A percentile compares a stretch with the other conserved stretches of the same genome.
Evolutionary conservation across 1,284 basidiomycete species (phyloP).

Genomic region (Laetiporus sulphureus): DNA sequence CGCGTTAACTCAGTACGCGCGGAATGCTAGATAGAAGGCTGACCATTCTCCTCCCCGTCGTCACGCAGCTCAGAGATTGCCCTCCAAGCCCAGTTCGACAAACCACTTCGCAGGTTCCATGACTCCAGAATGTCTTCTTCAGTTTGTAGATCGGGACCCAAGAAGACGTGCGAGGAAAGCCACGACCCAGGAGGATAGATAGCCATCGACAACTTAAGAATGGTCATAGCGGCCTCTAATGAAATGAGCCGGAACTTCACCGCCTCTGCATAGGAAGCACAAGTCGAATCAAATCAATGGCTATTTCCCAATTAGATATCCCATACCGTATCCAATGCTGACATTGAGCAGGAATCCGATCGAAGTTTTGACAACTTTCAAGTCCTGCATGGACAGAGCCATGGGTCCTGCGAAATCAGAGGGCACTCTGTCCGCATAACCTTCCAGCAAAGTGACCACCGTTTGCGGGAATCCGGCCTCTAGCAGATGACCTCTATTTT

Average conservation of each 20-base stretch:
- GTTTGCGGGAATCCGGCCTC: conserved; percentile 64
- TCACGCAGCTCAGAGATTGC: conserved; percentile 35
- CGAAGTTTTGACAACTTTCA: conserved; percentile 71
- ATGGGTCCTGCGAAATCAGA: conserved; percentile 36
- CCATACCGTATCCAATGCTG: conserved; percentile 68
- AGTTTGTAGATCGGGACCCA: conserved; percentile 10
- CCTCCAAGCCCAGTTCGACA: conserved; percentile 74
- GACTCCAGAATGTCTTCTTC: conserved; percentile 37
- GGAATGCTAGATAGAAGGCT: conserved; percentile 1
- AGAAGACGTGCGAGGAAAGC: conserved; percentile 31
- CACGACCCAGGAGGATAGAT: conserved; percentile 68
- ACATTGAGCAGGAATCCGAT: conserved; percentile 79
- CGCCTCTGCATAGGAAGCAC: conserved; percentile 43
- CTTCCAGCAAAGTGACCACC: conserved; percentile 59
- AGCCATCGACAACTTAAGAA: conserved; percentile 60
- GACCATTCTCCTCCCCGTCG: conserved; percentile 20
- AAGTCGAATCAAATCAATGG: not conserved
- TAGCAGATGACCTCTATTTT: conserved; percentile 62
- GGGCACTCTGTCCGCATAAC: conserved; percentile 53
- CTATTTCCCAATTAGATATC: not conserved
- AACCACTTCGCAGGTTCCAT: conserved; percentile 57
- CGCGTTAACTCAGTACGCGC: not conserved
- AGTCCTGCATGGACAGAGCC: conserved; percentile 49
- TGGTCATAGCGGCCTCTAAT: conserved; percentile 56
- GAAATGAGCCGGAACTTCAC: conserved; percentile 62